These are phyloP conservation scores for Coelastrella sp. DNA, from an alignment of 139 green algal genomes.

Conservation along the genomic window DNA sequence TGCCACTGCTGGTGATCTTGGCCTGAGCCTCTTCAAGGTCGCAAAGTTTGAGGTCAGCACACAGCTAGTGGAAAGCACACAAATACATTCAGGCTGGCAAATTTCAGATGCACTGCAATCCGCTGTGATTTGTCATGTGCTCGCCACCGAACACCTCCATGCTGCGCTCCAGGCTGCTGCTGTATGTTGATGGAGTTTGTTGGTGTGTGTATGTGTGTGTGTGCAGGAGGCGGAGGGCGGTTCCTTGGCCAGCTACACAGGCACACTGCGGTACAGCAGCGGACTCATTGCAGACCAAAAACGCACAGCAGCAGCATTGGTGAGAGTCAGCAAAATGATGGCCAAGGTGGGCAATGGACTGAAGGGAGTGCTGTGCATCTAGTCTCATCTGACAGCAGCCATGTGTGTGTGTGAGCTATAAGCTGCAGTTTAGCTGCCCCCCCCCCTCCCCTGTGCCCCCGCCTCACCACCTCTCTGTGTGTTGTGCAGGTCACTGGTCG, in stretches of 20 bases:
- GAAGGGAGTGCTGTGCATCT: too few relatives aligned
- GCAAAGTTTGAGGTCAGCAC: slow-evolving; percentile 47
- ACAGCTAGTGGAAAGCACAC: too few relatives aligned
- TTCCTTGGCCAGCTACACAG: slow-evolving; percentile 34
- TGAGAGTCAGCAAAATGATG: slow-evolving; percentile 54
- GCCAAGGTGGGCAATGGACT: slow-evolving; percentile 20
- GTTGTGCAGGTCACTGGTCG: slow-evolving; percentile 52
- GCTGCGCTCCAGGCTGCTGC: background rate
- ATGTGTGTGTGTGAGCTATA: too few relatives aligned
- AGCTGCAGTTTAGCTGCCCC: too few relatives aligned
- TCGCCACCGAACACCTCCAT: background rate
- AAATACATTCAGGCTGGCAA: background rate
- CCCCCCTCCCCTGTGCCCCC: background rate
- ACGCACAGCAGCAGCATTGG: slow-evolving; percentile 49
- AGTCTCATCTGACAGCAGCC: too few relatives aligned
- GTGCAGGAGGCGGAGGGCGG: slow-evolving; percentile 46
- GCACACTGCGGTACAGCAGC: slow-evolving; percentile 56
- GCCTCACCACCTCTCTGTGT: background rate
- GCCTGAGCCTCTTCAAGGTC: slow-evolving; percentile 58
- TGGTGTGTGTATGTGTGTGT: background rate
- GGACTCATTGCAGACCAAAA: slow-evolving; percentile 49
- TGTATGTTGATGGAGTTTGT: background rate
- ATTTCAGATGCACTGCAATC: too few relatives aligned
- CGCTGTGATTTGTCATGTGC: background rate
- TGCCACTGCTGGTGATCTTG: slow-evolving; percentile 59